Percentiles rank a stretch among this genome's conserved stretches.
These are phyloP conservation scores for Ophiosphaerella korrae DNA, from an alignment of 2,329 filamentous ascomycete genomes.

Conservation along the genomic window DNA sequence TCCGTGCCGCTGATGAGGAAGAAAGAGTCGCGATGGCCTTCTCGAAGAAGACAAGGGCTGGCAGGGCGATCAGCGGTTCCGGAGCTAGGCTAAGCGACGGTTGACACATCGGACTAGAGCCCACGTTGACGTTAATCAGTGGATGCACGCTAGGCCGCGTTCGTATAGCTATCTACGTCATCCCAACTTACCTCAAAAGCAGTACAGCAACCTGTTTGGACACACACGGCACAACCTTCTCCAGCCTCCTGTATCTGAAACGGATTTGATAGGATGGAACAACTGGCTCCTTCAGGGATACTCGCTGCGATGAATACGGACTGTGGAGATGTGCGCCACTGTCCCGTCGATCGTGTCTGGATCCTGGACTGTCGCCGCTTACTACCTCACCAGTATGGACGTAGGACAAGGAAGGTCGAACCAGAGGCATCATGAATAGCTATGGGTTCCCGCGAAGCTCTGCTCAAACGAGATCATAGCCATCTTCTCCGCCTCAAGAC, in stretches of 20 bases:
- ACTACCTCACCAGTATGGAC: conserved; percentile 5
- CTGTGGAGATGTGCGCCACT: conserved; percentile 26
- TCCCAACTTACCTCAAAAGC: conserved; percentile 9
- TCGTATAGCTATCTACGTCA: conserved; percentile 10
- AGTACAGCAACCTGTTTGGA: conserved; percentile 27
- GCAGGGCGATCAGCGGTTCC: conserved; percentile 14
- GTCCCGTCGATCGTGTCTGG: conserved; percentile 37
- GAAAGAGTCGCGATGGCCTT: conserved; percentile 5
- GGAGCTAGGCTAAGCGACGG: conserved; percentile 20
- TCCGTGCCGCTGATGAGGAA: too few species aligned
- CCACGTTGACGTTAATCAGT: not conserved
- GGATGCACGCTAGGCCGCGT: not conserved
- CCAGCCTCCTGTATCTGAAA: conserved; percentile 11
- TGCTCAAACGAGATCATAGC: too few species aligned
- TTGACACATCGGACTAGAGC: not conserved
- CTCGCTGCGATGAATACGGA: conserved; percentile 23
- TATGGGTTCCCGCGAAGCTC: too few species aligned
- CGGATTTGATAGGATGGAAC: not conserved
- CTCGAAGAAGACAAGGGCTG: conserved; percentile 9
- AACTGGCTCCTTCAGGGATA: conserved; percentile 12
- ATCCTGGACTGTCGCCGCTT: conserved; percentile 25
- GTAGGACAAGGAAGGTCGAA: not conserved
- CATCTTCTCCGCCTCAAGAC: too few species aligned
- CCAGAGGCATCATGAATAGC: not conserved
- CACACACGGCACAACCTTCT: conserved; percentile 22